Conservation (phyloP, 2,329 filamentous ascomycete species). For the Aspergillus floridensis region DNA sequence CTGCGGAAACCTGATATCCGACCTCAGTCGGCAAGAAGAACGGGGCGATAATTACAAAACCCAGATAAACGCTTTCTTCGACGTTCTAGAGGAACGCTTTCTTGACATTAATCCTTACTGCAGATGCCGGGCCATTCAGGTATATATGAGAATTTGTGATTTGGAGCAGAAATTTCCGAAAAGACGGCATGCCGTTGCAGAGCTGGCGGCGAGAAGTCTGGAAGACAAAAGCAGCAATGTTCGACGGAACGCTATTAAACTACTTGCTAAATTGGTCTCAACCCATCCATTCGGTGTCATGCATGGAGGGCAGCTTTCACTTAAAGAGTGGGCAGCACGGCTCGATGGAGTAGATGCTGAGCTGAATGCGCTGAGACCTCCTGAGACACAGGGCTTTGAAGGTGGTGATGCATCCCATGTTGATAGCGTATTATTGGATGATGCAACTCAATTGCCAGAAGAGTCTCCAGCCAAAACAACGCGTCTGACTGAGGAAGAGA, state of each 20-base stretch:
- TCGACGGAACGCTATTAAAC: conserved; percentile 87
- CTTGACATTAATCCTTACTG: conserved; percentile 96
- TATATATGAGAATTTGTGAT: conserved; percentile 87
- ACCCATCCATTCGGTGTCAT: conserved; percentile 93
- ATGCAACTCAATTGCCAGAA: conserved; percentile 74
- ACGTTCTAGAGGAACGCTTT: conserved; percentile 93
- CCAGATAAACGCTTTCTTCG: conserved; percentile 94
- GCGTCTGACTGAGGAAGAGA: conserved; percentile 76
- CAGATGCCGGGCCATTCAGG: conserved; percentile 85
- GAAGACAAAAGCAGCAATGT: conserved; percentile 99
- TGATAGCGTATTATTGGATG: conserved; percentile 77
- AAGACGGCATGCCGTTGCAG: conserved; percentile 79
- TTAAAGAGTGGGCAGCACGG: conserved; percentile 80
- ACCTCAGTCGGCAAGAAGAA: conserved; percentile 88
- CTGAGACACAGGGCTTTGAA: conserved; percentile 68
- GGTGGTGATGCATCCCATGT: conserved; percentile 67
- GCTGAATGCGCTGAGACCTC: conserved; percentile 74
- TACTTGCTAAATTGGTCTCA: conserved; percentile 81
- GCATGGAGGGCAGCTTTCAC: conserved; percentile 81
- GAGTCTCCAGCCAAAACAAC: conserved; percentile 64
- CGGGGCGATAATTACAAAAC: conserved; percentile 89
- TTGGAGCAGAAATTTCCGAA: conserved; percentile 96
- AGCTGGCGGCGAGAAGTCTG: conserved; percentile 81
- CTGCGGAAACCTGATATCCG: conserved; percentile 88
- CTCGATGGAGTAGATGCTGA: conserved; percentile 81